Conservation (phyloP, 345 rosid genomes). For the Hypericum perforatum region DNA sequence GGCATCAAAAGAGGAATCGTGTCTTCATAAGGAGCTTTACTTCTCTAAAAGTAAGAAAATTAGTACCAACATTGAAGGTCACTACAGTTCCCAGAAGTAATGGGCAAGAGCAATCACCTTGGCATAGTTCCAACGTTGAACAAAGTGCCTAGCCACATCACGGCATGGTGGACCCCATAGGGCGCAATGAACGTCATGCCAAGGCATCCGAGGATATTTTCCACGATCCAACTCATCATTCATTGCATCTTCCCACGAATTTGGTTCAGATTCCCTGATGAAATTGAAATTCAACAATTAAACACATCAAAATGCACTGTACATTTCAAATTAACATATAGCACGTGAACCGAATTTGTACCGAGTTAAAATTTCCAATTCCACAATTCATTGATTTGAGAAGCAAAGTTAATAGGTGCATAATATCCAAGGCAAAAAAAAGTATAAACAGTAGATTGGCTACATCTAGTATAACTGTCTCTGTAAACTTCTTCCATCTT, state of each 20-base stretch:
- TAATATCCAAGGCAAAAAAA: no score
- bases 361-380: slow-evolving; percentile 1
- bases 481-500: no score
- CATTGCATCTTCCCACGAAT: slow-evolving; percentile 98
- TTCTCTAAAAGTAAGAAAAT: slow-evolving; percentile 46
- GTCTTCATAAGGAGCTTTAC: slow-evolving; percentile 91
- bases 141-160: slow-evolving; percentile 93
- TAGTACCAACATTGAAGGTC: slow-evolving; percentile 4
- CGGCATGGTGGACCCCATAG: slow-evolving; percentile 99
- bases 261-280: slow-evolving; percentile 95
- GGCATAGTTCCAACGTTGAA: slow-evolving; percentile 99
- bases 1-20: slow-evolving; percentile 95
- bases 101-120: slow-evolving; percentile 44
- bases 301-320: no score
- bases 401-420: no score
- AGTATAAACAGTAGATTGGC: no score
- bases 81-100: not conserved
- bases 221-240: slow-evolving; percentile 87
- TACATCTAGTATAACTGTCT: no score
- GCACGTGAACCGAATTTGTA: not conserved
- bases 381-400: not conserved
- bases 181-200: slow-evolving; percentile 99
- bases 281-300: slow-evolving; percentile 5
- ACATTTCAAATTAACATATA: no score
- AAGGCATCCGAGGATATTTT: slow-evolving; percentile 96